Evolutionary conservation across 2,329 filamentous ascomycete genomes (phyloP).

Genomic region (Metarhizium anisopliae): DNA sequence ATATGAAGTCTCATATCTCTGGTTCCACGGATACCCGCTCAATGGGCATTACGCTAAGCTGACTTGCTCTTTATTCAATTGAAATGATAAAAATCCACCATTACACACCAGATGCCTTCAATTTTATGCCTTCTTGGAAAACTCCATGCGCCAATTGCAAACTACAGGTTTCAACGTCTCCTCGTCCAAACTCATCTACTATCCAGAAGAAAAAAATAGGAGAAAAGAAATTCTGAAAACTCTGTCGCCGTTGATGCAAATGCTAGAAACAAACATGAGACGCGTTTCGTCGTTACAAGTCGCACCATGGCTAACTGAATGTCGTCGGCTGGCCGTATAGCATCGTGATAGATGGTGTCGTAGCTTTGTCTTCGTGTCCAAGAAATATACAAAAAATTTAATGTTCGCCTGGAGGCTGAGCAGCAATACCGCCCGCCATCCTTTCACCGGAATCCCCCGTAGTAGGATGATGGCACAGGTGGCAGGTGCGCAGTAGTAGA

Average conservation of each 20-base stretch:
- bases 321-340: not conserved
- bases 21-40: not conserved
- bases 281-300: not conserved
- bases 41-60: not conserved
- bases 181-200: not conserved
- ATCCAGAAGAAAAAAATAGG: not conserved
- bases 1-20: not conserved
- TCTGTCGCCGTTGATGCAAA: not conserved
- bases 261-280: conserved; percentile 1
- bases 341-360: not conserved
- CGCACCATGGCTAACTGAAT: not conserved
- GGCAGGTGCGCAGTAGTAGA: conserved; percentile 1
- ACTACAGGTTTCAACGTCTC: not conserved
- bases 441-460: not conserved
- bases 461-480: conserved; percentile 2
- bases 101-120: not conserved
- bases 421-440: not conserved
- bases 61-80: not conserved
- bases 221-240: not conserved
- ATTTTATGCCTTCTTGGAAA: not conserved
- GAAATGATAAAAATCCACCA: not conserved
- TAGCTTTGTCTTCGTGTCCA: conserved; percentile 1
- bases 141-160: not conserved
- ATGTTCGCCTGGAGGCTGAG: not conserved
- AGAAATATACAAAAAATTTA: not conserved